Evolutionary conservation across 176 grass and related monocot genomes (phyloP).

Genomic region (Lolium multiflorum): DNA sequence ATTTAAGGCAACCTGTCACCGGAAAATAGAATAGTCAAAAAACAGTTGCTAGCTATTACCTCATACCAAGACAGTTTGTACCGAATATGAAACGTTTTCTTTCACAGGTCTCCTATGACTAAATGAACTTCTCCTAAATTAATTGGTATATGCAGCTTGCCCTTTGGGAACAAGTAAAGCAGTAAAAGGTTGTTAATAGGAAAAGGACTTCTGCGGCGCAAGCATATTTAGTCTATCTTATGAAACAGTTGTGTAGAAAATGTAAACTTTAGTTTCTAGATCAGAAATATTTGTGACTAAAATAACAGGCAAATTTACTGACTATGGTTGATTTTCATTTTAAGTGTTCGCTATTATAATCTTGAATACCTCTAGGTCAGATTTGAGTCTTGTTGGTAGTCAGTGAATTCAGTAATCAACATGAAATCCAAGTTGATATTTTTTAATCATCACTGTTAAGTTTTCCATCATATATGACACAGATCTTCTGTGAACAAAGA

Average conservation of each 20-base stretch:
- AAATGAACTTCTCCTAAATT: constrained; percentile 25
- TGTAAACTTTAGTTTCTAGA: background rate
- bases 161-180: constrained; percentile 22
- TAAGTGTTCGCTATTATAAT: constrained; percentile 7
- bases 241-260: background rate
- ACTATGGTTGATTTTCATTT: background rate
- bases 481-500: constrained; percentile 98
- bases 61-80: background rate
- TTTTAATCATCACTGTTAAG: constrained; percentile 32
- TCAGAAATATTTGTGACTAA: constrained; percentile 1
- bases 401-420: background rate
- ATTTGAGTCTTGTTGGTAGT: constrained; percentile 22
- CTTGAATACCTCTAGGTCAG: constrained; percentile 29
- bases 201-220: background rate
- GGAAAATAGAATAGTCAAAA: background rate
- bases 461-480: constrained; percentile 31
- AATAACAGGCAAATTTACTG: background rate
- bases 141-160: background rate
- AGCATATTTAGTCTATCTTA: constrained; percentile 16
- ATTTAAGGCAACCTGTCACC: background rate
- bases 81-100: constrained; percentile 3
- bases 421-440: background rate
- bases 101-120: constrained; percentile 11
- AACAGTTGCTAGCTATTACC: background rate
- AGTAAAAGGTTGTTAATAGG: background rate